Evolutionary conservation across 192 early-diverging fungal species (phyloP), one percentile per base, ranked within the genome.

Genomic region (Rhizophagus clarus): DNA sequence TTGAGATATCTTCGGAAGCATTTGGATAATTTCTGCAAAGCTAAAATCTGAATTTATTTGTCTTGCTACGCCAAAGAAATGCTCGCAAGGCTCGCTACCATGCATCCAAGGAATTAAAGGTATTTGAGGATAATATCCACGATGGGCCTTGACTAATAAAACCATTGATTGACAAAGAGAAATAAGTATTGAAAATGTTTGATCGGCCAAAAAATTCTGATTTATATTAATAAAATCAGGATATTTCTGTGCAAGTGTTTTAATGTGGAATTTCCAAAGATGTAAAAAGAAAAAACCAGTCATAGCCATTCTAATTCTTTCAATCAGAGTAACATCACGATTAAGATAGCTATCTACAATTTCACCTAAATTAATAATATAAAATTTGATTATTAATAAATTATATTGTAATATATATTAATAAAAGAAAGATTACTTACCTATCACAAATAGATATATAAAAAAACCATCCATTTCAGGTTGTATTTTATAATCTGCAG

Each of bases 151-250:
- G 8, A 67, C 29, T 31, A 67, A 14, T 31, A 67, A 32, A 68
- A 68, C 31, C 17, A 68, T 68, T 7, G 31, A 68, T 68, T 68
- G 1, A 37, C 3, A 26, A 15, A 68, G 29, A 31, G 66, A 68
- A 68, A 20, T 68, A 68, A 68, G 17, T 32, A 68, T 68, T 68
- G 31, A 28, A 68, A 68, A 68, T 32, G 29, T 68, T 68, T 68
- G 66, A 17, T 20, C 2, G 4, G 29, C 31, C 9, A 68, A 31
- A 32, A 68, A 68, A 17, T 68, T 68, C 4, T 68, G 29, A 7
- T 68, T 10, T 20, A 32, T 32, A 5, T 1, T 17, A 12, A 68
- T 68, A 32, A 68, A 68, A 20, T 68, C 7, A 32, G 66, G 5
- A 17, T 68, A 68, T 68, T 20, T 68, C 37, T 31, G 17, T 68